phyloP scores from a whole-genome alignment of 2,329 filamentous ascomycete genomes.

The Elsinoe perseae region DNA sequence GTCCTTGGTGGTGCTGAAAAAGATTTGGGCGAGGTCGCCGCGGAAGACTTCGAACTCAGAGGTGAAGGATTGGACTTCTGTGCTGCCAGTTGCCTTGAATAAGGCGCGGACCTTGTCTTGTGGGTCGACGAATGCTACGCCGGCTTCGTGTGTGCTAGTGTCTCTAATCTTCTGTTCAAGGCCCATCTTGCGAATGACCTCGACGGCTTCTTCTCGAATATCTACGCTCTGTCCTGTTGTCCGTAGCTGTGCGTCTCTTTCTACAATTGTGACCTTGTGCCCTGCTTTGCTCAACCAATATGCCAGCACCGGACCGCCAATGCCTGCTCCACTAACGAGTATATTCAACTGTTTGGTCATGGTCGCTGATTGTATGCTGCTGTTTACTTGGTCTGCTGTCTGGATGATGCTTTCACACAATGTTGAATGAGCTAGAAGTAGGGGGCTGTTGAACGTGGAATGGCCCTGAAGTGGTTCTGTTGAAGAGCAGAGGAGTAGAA shows the following conservation, averaged over 20 bases:
- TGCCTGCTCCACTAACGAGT: constrained; percentile 34
- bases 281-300: constrained; percentile 28
- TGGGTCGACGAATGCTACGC: constrained; percentile 33
- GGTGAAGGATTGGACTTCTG: constrained; percentile 29
- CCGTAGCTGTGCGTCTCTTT: constrained; percentile 34
- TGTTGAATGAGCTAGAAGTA: constrained; percentile 3
- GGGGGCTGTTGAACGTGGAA: constrained; percentile 6
- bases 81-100: constrained; percentile 24
- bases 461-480: not conserved
- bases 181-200: constrained; percentile 36
- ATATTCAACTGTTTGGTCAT: constrained; percentile 21
- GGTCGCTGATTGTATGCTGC: not conserved
- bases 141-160: constrained; percentile 34
- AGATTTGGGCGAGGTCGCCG: constrained; percentile 30
- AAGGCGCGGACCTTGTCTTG: constrained; percentile 21
- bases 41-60: constrained; percentile 35
- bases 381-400: not conserved
- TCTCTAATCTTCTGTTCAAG: constrained; percentile 32
- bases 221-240: constrained; percentile 40
- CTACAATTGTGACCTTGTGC: constrained; percentile 37
- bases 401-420: not conserved
- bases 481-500: not conserved
- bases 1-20: constrained; percentile 23
- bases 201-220: constrained; percentile 36
- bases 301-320: constrained; percentile 34